Evolutionary conservation across 805 yeast genomes (phyloP).

Genomic region (Starmerella khaoyaiensis): DNA sequence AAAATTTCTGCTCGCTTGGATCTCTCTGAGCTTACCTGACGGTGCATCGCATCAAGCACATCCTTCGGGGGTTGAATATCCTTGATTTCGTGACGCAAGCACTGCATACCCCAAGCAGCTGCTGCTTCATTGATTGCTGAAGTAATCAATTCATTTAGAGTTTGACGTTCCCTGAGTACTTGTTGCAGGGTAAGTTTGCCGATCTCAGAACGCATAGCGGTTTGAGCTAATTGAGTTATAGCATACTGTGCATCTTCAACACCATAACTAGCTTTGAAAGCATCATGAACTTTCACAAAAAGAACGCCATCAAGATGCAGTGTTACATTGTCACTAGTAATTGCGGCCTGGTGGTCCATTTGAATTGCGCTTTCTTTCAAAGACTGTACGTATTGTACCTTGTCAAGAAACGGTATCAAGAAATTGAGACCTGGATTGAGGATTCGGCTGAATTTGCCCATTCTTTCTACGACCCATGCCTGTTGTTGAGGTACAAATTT

Average conservation of each 20-base stretch:
- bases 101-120: conserved; percentile 70
- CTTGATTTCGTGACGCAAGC: conserved; percentile 73
- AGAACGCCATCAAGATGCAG: conserved; percentile 75
- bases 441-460: conserved; percentile 67
- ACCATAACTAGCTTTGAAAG: conserved; percentile 76
- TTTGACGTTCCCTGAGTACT: conserved; percentile 64
- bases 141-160: conserved; percentile 59
- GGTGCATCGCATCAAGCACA: conserved; percentile 81
- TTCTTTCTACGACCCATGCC: conserved; percentile 82
- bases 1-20: conserved; percentile 77
- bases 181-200: conserved; percentile 72
- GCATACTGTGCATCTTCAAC: conserved; percentile 84
- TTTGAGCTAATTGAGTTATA: conserved; percentile 72
- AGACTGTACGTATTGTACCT: conserved; percentile 68
- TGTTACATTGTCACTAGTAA: conserved; percentile 75
- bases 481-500: conserved; percentile 82
- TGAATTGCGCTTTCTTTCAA: conserved; percentile 76
- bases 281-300: conserved; percentile 63
- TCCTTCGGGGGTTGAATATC: conserved; percentile 80
- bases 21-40: conserved; percentile 78
- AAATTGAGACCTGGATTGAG: conserved; percentile 69
- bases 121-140: conserved; percentile 76
- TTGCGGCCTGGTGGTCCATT: conserved; percentile 72
- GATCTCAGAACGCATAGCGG: conserved; percentile 82
- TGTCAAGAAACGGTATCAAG: conserved; percentile 58